Conservation (phyloP, 805 yeast genomes). For the Candida endomychidarum region DNA sequence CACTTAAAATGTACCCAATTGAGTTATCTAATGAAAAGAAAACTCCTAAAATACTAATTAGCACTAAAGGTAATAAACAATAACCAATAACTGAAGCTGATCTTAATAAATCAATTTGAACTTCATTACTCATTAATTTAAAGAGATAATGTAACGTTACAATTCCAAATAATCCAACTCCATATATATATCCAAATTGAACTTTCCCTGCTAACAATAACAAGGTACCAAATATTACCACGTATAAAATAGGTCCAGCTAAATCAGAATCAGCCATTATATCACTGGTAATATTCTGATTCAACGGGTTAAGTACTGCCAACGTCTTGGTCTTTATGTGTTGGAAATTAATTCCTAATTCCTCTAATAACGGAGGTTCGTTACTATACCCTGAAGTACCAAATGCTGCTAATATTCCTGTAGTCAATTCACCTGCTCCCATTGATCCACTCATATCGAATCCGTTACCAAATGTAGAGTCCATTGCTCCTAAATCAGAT, state of each 20-base stretch:
- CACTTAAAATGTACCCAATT: conserved; percentile 68
- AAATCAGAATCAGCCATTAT: conserved; percentile 84
- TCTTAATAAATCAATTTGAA: conserved; percentile 56
- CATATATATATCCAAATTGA: conserved; percentile 95
- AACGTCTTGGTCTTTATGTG: conserved; percentile 84
- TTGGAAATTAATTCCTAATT: conserved; percentile 86
- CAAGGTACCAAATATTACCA: conserved; percentile 80
- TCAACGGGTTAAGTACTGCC: conserved; percentile 80
- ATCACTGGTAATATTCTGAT: conserved; percentile 61
- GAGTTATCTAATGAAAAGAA: conserved; percentile 66
- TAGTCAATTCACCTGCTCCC: conserved; percentile 52
- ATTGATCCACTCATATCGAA: conserved; percentile 43
- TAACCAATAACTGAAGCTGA: conserved; percentile 94
- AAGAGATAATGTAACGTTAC: conserved; percentile 79
- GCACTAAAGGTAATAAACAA: conserved; percentile 86
- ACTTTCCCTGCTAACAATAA: conserved; percentile 86
- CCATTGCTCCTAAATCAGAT: conserved; percentile 7
- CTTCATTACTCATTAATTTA: conserved; percentile 77
- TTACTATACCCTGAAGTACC: conserved; percentile 91
- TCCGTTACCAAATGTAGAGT: conserved; percentile 30
- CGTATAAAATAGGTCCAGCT: conserved; percentile 93
- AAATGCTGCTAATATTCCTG: conserved; percentile 87
- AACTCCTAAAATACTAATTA: conserved; percentile 70
- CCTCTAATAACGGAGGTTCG: conserved; percentile 92
- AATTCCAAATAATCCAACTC: conserved; percentile 91